Conservation (phyloP, 1,284 basidiomycete genomes). For the Ustanciosporium gigantosporum region DNA sequence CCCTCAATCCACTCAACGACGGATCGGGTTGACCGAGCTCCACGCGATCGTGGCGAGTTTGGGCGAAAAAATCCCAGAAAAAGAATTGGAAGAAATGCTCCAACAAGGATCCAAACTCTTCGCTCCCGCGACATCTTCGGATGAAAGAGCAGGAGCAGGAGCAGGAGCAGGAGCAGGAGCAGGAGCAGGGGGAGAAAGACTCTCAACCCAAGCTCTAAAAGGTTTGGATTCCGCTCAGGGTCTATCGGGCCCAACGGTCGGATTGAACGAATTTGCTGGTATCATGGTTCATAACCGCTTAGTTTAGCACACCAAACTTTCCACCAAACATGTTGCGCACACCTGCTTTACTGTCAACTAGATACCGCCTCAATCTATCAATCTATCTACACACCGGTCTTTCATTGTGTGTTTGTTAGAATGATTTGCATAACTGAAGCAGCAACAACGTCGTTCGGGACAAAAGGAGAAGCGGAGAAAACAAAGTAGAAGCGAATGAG, state of each 20-base stretch:
- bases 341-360: too few species aligned
- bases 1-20: slow-evolving; percentile 3
- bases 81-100: slow-evolving; percentile 42
- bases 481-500: background rate
- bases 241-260: slow-evolving; percentile 8
- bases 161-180: background rate
- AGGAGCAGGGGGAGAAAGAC: background rate
- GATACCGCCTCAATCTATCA: too few species aligned
- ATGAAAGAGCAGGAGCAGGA: background rate
- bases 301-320: background rate
- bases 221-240: slow-evolving; percentile 9
- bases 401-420: too few species aligned
- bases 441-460: background rate
- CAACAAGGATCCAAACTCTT: slow-evolving; percentile 32
- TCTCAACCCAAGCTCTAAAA: background rate
- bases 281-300: slow-evolving; percentile 24
- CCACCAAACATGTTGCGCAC: too few species aligned
- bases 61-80: slow-evolving; percentile 27
- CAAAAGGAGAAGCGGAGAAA: background rate
- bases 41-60: slow-evolving; percentile 3
- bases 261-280: slow-evolving; percentile 35
- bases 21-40: slow-evolving; percentile 9
- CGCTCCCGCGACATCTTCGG: slow-evolving; percentile 12
- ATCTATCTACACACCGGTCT: too few species aligned
- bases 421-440: too few species aligned